These are phyloP conservation scores for Ophiostoma tasmaniense DNA, from an alignment of 2,329 filamentous ascomycete genomes.

Conservation along the genomic window DNA sequence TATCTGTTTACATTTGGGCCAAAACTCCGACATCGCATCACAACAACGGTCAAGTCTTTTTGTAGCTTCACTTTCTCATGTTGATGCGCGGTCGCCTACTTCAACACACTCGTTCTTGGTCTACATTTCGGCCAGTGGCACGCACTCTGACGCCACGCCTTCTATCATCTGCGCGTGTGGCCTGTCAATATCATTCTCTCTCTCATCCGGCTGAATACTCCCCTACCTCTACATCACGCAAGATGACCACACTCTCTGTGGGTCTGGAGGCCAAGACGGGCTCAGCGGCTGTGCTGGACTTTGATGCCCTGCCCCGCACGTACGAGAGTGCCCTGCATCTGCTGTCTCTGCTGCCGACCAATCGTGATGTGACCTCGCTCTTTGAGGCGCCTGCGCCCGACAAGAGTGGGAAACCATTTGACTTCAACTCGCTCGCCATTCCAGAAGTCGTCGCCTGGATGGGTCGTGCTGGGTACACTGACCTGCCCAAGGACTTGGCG, in stretches of 20 bases:
- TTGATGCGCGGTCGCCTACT: neutral
- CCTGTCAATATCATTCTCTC: neutral
- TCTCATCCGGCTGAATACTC: neutral
- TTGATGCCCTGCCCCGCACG: conserved; percentile 28
- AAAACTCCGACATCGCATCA: neutral
- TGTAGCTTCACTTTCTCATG: neutral
- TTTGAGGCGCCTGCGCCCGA: conserved; percentile 30
- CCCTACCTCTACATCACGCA: neutral
- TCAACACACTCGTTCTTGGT: neutral
- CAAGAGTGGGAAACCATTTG: conserved; percentile 31
- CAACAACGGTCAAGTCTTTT: neutral
- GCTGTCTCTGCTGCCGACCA: conserved; percentile 70
- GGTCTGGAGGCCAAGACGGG: neutral
- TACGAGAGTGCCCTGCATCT: conserved; percentile 63
- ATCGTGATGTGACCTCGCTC: conserved; percentile 54
- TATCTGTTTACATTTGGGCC: neutral
- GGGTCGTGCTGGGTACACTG: conserved; percentile 62
- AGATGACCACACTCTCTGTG: conserved; percentile 5
- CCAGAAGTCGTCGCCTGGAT: conserved; percentile 79
- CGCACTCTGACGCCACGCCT: neutral
- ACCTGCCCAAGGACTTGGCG: conserved; percentile 39
- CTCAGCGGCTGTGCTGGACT: conserved; percentile 18
- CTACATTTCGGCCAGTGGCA: neutral
- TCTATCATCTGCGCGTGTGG: neutral
- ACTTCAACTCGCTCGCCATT: conserved; percentile 64